Evolutionary conservation across 2,329 filamentous ascomycete species (phyloP), one percentile per base, ranked within the genome.

Genomic region (Scedosporium dehoogii): DNA sequence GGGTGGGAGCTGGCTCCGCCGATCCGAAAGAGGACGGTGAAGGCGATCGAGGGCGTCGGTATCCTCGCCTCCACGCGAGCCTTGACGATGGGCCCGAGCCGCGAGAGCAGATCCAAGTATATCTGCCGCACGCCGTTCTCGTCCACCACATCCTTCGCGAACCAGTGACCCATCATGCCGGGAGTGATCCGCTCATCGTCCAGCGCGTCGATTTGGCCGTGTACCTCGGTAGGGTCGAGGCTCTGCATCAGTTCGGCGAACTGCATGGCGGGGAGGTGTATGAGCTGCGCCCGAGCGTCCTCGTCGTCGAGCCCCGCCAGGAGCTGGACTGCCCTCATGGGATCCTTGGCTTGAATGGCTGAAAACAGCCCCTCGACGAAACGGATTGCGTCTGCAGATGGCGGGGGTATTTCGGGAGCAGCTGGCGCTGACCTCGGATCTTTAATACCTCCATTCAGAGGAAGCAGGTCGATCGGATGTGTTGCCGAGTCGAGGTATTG

Each of bases 241-340:
- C 79, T 77, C 41, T 80, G 79, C 33, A 92, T 71, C 9, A 89
- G 80, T 65, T 88, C 85, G 1, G 85, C 83, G 68, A 91, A 86
- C 0, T 80, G 80, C 1, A 79, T 75, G 1, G 77, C 71, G 0
- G 86, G 78, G 23, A 91, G 69, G 0, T 65, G 59, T 14, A 66
- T 66, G 5, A 78, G 66, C 55, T 75, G 69, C 6, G 70, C 64
- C 6, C 72, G 67, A 9, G 25, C 6, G 38, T n/a, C n/a, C 42
- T 60, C n/a, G 2, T 9, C 9, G 2, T 27, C 6, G 18, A 48
- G 18, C 9, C 12, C 4, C 21, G 5, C 9, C 4, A 48, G 2
- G 21, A 48, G 42, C 12, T n/a, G 3, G 23, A 46, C 41, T 16
- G 42, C 42, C 25, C 18, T 25, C 25, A 25, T 18, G 6, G 18